phyloP scores from a whole-genome alignment of 2,329 filamentous ascomycete species.

The Lithohypha guttulata region DNA sequence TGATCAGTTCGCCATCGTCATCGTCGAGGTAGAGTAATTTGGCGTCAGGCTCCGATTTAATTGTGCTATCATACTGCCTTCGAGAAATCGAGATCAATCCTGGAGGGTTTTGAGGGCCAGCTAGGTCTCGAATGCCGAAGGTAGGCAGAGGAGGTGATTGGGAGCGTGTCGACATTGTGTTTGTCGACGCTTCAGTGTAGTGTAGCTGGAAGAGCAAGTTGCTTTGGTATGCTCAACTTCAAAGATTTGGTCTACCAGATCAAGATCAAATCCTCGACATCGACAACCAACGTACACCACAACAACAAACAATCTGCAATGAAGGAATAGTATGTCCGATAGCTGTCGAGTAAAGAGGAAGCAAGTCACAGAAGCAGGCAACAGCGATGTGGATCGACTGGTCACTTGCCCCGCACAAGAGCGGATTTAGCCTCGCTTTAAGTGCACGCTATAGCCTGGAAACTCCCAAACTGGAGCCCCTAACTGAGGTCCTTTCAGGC shows the following conservation, averaged over 20 bases:
- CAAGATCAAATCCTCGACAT: too few relatives aligned
- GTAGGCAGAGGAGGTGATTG: conserved; percentile 13
- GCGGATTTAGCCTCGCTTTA: background rate
- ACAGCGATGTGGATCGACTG: background rate
- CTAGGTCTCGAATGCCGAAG: conserved; percentile 20
- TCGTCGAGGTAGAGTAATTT: conserved; percentile 36
- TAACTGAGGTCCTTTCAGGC: too few relatives aligned
- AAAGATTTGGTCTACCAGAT: too few relatives aligned
- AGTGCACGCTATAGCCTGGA: too few relatives aligned
- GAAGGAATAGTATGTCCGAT: background rate
- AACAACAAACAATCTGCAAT: background rate
- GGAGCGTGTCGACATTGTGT: conserved; percentile 1
- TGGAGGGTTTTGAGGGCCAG: conserved; percentile 16
- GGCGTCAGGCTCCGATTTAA: conserved; percentile 31
- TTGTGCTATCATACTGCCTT: conserved; percentile 34
- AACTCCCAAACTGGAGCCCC: too few relatives aligned
- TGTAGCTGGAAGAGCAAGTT: too few relatives aligned
- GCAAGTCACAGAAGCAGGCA: background rate
- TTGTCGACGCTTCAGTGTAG: too few relatives aligned
- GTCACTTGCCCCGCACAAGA: background rate
- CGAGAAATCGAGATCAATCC: conserved; percentile 32
- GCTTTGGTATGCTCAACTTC: too few relatives aligned
- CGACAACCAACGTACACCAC: too few relatives aligned
- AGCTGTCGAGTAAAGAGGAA: too few relatives aligned
- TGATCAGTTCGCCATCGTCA: conserved; percentile 37